Evolutionary conservation across 495 filamentous ascomycete species (phyloP).

Genomic region (Penicillium atrosanguineum): DNA sequence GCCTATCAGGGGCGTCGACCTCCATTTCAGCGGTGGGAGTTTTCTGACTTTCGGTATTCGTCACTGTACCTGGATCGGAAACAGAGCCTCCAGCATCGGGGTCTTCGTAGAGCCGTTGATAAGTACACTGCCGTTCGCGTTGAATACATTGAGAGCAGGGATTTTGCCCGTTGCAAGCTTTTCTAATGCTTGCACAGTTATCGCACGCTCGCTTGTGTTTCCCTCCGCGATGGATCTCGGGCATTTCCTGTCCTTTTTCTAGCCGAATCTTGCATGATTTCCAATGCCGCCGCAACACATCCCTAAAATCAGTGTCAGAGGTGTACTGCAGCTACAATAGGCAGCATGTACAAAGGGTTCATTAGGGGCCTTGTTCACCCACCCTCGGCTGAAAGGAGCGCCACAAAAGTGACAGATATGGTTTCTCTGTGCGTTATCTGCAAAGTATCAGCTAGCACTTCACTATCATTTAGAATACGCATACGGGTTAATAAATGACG

Average conservation of each 20-base stretch:
- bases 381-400: constrained; percentile 34
- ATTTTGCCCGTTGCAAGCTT: constrained; percentile 28
- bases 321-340: neutral
- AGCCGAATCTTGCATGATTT: constrained; percentile 32
- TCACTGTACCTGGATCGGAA: neutral
- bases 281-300: constrained; percentile 36
- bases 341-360: neutral
- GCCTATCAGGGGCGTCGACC: neutral
- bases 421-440: constrained; percentile 23
- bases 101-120: constrained; percentile 20
- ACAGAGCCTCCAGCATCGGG: neutral
- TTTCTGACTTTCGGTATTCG: neutral
- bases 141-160: constrained; percentile 32
- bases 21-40: neutral
- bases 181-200: constrained; percentile 33
- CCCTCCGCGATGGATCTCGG: constrained; percentile 25
- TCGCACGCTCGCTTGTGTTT: constrained; percentile 39
- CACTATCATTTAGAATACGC: neutral
- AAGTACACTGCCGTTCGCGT: constrained; percentile 28
- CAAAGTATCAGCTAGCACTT: neutral
- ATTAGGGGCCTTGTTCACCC: constrained; percentile 2
- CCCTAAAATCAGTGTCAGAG: constrained; percentile 12
- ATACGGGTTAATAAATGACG: constrained; percentile 31
- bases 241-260: constrained; percentile 23
- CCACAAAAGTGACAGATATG: constrained; percentile 31